Base-by-base conservation (phyloP, 2,329 filamentous ascomycete species). In the Chaetomium globosum region DNA sequence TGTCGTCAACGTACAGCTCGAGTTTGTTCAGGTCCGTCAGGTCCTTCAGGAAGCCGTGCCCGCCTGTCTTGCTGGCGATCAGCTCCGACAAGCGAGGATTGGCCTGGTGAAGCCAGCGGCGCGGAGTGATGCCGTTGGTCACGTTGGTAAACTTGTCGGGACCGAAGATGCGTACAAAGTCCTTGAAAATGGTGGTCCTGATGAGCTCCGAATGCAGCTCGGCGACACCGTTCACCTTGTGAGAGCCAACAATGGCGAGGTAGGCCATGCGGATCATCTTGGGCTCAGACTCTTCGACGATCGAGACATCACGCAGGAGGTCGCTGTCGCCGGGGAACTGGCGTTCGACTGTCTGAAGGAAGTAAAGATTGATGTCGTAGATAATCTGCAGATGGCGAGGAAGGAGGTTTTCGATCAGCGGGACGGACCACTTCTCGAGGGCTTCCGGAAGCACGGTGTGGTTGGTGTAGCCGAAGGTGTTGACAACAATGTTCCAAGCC, bases 221-320 rank as follows among this genome's bases (percentile, higher is more conserved):
- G 39, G 95, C 95, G 43, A 99, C 95, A 77, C 95, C 95, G 72
- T 99, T 99, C 81, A 99, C 93, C 82, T 98, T 99, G 86, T 98
- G 95, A 43, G 95, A 98, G 56, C 95, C 95, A 73, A 99, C 93
- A 75, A 98, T 90, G 68, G 95, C 95, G 59, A 99, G 82, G 78
- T 87, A 95, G 2, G 95, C 95, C 95, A 99, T 99, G 76, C 94
- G 90, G 67, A 99, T 89, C 91, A 97, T 97, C 86, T 98, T 97
- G 52, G 93, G 92, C 76, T 96, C 90, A 5, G 91, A 93, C 78
- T 99, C 95, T 77, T 99, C 95, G 66, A 99, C 97, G 74, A 99
- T 96, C 5, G 94, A 98, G n/a, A 98, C 93, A 46, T 92, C 86
- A 16, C 83, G 77, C 39, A 99, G 86, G 70, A 99, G 83, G 1